Evolutionary conservation across 805 yeast species (phyloP).

Genomic region (Lipomyces starkeyi): DNA sequence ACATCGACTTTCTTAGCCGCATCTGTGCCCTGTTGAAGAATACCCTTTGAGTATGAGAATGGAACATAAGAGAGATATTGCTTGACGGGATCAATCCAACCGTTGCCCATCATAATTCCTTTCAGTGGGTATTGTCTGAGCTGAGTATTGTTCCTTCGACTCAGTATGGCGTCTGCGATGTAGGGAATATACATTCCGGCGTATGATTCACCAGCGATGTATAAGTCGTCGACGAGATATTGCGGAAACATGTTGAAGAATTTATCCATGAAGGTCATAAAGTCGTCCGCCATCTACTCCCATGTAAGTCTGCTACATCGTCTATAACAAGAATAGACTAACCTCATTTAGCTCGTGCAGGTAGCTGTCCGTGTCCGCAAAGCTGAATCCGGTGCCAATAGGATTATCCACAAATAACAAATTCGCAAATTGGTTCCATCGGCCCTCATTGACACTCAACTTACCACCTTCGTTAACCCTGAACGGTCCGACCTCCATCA

Average conservation of each 20-base stretch:
- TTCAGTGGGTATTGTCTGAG: slow-evolving; percentile 48
- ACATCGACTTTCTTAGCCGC: slow-evolving; percentile 41
- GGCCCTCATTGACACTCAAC: slow-evolving; percentile 66
- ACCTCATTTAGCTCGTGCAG: slow-evolving; percentile 44
- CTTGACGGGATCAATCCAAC: slow-evolving; percentile 88
- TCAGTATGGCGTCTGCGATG: slow-evolving; percentile 67
- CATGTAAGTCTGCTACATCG: slow-evolving; percentile 25
- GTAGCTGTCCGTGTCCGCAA: slow-evolving; percentile 55
- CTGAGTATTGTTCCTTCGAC: slow-evolving; percentile 50
- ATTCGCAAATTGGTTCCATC: slow-evolving; percentile 84
- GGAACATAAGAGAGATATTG: slow-evolving; percentile 85
- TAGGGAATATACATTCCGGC: slow-evolving; percentile 98
- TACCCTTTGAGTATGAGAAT: slow-evolving; percentile 62
- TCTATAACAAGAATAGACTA: slow-evolving; percentile 47
- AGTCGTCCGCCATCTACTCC: slow-evolving; percentile 62
- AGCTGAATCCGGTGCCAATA: slow-evolving; percentile 89
- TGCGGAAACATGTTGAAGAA: slow-evolving; percentile 78
- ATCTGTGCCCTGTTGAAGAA: slow-evolving; percentile 51
- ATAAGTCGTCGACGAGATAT: slow-evolving; percentile 65
- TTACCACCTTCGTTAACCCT: slow-evolving; percentile 58
- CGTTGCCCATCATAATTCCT: slow-evolving; percentile 85
- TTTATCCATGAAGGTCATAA: slow-evolving; percentile 66
- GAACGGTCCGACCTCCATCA: slow-evolving; percentile 91
- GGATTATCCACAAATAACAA: slow-evolving; percentile 93
- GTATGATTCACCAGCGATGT: slow-evolving; percentile 92